Evolutionary conservation across 2,329 filamentous ascomycete species (phyloP), one percentile per base, ranked within the genome.

Genomic region (Dactylellina sp.): DNA sequence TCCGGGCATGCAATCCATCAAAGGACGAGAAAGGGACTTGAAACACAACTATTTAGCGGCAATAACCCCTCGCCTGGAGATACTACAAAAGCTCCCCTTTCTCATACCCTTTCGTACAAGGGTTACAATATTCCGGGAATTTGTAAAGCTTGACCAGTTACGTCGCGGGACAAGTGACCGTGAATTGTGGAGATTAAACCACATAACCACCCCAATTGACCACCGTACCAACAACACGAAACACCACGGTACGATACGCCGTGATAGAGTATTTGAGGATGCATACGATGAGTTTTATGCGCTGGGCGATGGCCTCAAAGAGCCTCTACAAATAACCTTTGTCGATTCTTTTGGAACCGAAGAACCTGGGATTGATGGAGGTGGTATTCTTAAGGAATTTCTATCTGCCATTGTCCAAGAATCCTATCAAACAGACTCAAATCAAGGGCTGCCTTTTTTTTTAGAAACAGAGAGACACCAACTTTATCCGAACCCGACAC

Each of bases 371-470:
- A 98, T 99, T 63, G 95, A 99, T 79, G 95, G 95, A 0, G 95
- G 95, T 7, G 95, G 95, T 75, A 95, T 99, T 7, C 97, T 94
- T 1, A 99, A 99, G 78, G 95, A 99, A 79, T 99, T 99, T 75
- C 84, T 99, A 11, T 97, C 89, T 0, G 95, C 91, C 75, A 88
- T 97, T 53, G 96, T 92, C 0, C 89, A 86, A 18, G 91, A 97
- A 80, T 93, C 93, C 0, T 96, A 98, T 79, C 86, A 62, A 42
- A 59, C 37, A 20, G 49, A 61, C 76, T 84, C 86, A 0, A 82
- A 86, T 1, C 82, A 84, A 18, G 83, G 84, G 1, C 83, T 86
- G 14, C 84, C 86, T 44, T 86, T 96, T 75, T 99, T 99, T 79
- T 84, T 89, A 3, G 89, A 92, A 59, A 99, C 96, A 79, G 89